Conservation (phyloP, 75 land plant genomes). For the Cryptomeria japonica region DNA sequence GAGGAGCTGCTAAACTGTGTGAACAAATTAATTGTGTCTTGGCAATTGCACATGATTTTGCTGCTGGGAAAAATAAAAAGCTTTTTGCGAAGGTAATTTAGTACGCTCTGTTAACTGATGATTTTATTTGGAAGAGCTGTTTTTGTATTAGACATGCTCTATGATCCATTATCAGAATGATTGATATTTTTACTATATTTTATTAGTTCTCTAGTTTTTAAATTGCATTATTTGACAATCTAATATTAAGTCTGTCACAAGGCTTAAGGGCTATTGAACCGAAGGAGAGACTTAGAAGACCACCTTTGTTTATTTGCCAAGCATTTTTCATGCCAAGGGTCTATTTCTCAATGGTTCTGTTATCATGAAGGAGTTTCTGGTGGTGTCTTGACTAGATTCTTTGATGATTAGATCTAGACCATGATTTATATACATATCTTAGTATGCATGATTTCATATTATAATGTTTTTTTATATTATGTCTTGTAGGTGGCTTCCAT, state of each 20-base stretch:
- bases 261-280: background rate
- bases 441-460: background rate
- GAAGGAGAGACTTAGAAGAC: background rate
- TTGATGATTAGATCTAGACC: background rate
- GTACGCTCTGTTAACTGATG: background rate
- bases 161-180: no score
- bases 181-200: no score
- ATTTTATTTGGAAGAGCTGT: no score
- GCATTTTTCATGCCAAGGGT: background rate
- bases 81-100: conserved; percentile 58
- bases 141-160: no score
- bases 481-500: conserved; percentile 44
- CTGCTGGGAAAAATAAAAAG: conserved; percentile 64
- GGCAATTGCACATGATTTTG: conserved; percentile 64
- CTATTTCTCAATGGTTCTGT: no score
- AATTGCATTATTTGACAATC: background rate
- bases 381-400: background rate
- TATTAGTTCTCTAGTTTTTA: no score
- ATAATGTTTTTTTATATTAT: background rate
- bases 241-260: background rate
- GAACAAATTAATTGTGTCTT: conserved; percentile 56
- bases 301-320: background rate
- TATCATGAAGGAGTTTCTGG: background rate
- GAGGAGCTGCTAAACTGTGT: conserved; percentile 38
- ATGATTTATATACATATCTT: background rate